Evolutionary conservation across 495 filamentous ascomycete species (phyloP).

Genomic region (Talaromyces nanjingensis): DNA sequence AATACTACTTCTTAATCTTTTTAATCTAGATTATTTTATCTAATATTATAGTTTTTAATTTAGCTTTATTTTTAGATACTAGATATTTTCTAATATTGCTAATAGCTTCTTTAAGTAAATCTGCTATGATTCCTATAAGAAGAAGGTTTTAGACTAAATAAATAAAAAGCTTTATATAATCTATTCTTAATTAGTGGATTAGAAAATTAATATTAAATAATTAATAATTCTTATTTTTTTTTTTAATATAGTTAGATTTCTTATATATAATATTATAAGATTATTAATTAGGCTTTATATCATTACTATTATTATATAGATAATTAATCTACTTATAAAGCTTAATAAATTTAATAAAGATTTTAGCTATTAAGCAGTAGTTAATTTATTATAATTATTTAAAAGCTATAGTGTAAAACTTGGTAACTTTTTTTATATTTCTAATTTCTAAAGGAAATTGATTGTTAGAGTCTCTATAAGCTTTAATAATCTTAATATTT

Average conservation of each 20-base stretch:
- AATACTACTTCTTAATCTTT: constrained; percentile 45
- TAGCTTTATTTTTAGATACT: constrained; percentile 23
- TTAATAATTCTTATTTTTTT: constrained; percentile 51
- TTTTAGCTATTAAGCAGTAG: constrained; percentile 56
- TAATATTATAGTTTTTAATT: constrained; percentile 28
- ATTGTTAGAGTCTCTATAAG: constrained; percentile 11
- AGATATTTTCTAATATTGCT: constrained; percentile 33
- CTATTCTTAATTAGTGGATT: constrained; percentile 13
- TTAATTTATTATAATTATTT: constrained; percentile 40
- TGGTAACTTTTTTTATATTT: constrained; percentile 27
- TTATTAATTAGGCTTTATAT: constrained; percentile 76
- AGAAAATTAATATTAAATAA: too few relatives aligned
- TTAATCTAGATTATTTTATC: constrained; percentile 48
- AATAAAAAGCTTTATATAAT: constrained; percentile 33
- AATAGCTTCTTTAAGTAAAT: constrained; percentile 35
- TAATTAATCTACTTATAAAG: constrained; percentile 79
- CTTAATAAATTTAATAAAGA: constrained; percentile 77
- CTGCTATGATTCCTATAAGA: constrained; percentile 27
- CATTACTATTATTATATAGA: constrained; percentile 67
- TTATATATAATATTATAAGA: constrained; percentile 57
- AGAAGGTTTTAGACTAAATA: constrained; percentile 38
- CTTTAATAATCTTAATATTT: background rate
- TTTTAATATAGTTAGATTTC: constrained; percentile 79
- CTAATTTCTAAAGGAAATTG: constrained; percentile 31
- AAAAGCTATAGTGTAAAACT: constrained; percentile 32